A percentile compares a stretch with the other conserved stretches of the same genome.
Evolutionary conservation across 306 rosid genomes (phyloP).

Genomic region (Vigna unguiculata): DNA sequence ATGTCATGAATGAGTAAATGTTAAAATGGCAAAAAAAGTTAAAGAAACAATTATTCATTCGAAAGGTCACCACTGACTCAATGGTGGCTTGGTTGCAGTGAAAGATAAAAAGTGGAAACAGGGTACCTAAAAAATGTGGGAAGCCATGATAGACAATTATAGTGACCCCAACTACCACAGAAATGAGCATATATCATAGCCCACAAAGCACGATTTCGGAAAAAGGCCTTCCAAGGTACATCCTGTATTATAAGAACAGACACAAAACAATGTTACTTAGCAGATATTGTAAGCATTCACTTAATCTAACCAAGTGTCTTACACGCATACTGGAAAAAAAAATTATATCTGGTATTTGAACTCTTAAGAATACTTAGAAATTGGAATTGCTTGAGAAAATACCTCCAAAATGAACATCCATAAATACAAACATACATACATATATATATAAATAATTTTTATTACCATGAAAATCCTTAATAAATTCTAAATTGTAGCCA

Average conservation of each 20-base stretch:
- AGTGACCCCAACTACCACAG: conserved; percentile 99
- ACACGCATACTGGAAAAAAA: conserved; percentile 2
- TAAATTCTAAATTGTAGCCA: not conserved
- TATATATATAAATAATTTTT: no score
- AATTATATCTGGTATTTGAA: conserved; percentile 14
- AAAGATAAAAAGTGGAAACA: conserved; percentile 35
- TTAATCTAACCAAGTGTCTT: not conserved
- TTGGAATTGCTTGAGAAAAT: not conserved
- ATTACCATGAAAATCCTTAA: not conserved
- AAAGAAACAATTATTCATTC: not conserved
- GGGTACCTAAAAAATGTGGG: conserved; percentile 94
- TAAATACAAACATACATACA: no score
- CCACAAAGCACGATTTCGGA: conserved; percentile 88
- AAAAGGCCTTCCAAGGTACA: conserved; percentile 90
- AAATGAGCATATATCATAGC: conserved; percentile 97
- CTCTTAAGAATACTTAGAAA: conserved; percentile 8
- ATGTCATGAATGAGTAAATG: conserved; percentile 6
- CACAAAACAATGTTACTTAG: conserved; percentile 29
- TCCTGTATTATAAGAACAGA: conserved; percentile 60
- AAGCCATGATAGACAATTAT: conserved; percentile 93
- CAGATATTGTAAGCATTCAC: conserved; percentile 17
- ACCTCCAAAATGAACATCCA: not conserved
- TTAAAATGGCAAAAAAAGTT: not conserved
- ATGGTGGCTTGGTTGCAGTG: conserved; percentile 18
- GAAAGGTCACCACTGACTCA: conserved; percentile 16